These are phyloP conservation scores for Sporothrix phasma DNA, from an alignment of 2,329 filamentous ascomycete species.

Conservation along the genomic window DNA sequence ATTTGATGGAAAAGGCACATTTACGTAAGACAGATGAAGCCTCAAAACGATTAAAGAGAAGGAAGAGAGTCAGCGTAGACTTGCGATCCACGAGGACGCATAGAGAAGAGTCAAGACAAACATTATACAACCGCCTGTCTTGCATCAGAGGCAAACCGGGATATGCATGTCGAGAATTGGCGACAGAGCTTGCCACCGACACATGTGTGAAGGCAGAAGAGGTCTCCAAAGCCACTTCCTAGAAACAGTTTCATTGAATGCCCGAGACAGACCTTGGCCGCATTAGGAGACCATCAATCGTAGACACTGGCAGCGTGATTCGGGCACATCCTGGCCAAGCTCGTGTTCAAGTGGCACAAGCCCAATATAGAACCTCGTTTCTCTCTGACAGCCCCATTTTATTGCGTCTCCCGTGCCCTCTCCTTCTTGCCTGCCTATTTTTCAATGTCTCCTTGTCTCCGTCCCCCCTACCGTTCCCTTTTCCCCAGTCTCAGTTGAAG, in stretches of 20 bases:
- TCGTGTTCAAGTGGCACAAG: background rate
- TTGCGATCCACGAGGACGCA: background rate
- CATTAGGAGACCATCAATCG: background rate
- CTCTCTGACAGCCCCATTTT: background rate
- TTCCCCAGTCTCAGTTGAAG: conserved; percentile 16
- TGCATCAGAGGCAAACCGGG: background rate
- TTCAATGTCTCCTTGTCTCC: background rate
- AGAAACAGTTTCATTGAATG: background rate
- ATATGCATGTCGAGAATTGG: background rate
- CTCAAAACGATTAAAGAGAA: background rate
- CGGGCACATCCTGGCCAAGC: background rate
- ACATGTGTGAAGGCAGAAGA: background rate
- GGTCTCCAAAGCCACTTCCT: background rate
- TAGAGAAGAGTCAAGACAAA: background rate
- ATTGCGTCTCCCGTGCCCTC: background rate
- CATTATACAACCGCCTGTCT: background rate
- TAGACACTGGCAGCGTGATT: background rate
- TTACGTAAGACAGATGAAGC: background rate
- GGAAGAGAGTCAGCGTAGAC: no score
- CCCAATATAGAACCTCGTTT: background rate
- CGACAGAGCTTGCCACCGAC: background rate
- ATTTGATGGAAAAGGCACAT: background rate
- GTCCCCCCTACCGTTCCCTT: no score
- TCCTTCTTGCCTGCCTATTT: background rate
- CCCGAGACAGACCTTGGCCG: background rate